Evolutionary conservation across 371 early-diverging fungal genomes (phyloP).

Genomic region (Dichotomocladium elegans): DNA sequence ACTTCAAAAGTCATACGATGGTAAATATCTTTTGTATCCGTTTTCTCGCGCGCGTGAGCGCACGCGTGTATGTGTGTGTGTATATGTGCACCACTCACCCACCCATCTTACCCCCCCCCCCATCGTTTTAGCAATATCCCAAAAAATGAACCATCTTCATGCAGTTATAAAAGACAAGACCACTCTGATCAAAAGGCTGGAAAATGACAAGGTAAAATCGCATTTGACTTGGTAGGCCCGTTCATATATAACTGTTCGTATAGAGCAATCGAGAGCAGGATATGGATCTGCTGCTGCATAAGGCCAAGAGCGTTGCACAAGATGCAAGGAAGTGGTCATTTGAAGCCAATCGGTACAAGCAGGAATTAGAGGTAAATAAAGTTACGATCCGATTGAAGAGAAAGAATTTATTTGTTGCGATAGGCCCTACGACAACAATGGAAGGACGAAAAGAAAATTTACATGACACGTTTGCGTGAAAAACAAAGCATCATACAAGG

Average conservation of each 20-base stretch:
- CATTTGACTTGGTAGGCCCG: background rate
- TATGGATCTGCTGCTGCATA: background rate
- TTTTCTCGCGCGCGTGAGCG: too few species aligned
- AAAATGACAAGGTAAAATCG: constrained; percentile 1
- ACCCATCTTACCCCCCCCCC: too few species aligned
- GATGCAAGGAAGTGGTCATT: constrained; percentile 3
- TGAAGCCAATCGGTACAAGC: constrained; percentile 1
- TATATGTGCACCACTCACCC: too few species aligned
- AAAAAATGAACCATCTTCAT: constrained; percentile 1
- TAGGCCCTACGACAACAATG: background rate
- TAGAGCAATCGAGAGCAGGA: background rate
- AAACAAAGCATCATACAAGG: background rate
- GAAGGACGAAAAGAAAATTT: background rate
- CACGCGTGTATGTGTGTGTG: too few species aligned
- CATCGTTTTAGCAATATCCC: background rate
- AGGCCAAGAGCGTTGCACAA: background rate
- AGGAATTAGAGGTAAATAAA: background rate
- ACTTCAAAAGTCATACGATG: background rate
- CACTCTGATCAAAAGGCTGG: background rate
- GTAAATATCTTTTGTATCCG: background rate
- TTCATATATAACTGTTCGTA: background rate
- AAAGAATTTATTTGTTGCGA: background rate
- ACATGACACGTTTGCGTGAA: background rate
- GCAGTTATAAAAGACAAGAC: background rate
- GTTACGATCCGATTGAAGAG: background rate